Evolutionary conservation across 2,329 filamentous ascomycete genomes (phyloP), one percentile per base, ranked within the genome.

Genomic region (Hirsutella thompsonii): DNA sequence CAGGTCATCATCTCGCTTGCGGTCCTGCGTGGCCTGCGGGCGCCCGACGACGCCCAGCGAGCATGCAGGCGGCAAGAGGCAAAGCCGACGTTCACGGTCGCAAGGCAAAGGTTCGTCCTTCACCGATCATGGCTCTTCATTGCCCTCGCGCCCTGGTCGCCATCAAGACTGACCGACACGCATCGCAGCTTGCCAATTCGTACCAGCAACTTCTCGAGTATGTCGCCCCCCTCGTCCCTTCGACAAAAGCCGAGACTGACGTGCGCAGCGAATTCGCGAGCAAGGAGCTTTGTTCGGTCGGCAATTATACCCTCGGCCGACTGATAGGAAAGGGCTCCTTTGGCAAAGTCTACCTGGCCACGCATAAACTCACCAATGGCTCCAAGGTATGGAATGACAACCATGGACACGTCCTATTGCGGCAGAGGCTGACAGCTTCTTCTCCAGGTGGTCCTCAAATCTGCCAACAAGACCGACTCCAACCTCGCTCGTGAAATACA

Each of bases 401-500:
- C 9, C 14, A 14, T 16, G 14, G 14, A 16, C 32, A 8, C n/a
- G 9, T 18, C 30, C 5, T 32, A 5, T 16, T 16, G 8, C 30
- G 13, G 5, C 5, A 5, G 41, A 29, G 26, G 23, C 26, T n/a
- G 16, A 30, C 2, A 29, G 39, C 47, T 42, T 11, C 9, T 5
- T 16, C 6, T 9, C 14, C 58, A 94, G 86, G 92, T 98, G 53
- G 92, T 98, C 29, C 85, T 98, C 64, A 98, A 98, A 66, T 95
- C 89, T 46, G 92, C 92, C 47, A 90, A 92, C 59, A 95, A 94
- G 61, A 83, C 89, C 57, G 92, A 98, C 61, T 79, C 86, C 41
- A 98, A 98, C 59, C 80, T 98, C 38, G 90, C 90, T 14, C 83
- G 92, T 52, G 92, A 98, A 61, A 98, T 98, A 52, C 92, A 98